Percentiles rank a stretch among this genome's conserved stretches.
These are phyloP conservation scores for Royoungia palumana DNA, from an alignment of 768 basidiomycete genomes.

Conservation along the genomic window DNA sequence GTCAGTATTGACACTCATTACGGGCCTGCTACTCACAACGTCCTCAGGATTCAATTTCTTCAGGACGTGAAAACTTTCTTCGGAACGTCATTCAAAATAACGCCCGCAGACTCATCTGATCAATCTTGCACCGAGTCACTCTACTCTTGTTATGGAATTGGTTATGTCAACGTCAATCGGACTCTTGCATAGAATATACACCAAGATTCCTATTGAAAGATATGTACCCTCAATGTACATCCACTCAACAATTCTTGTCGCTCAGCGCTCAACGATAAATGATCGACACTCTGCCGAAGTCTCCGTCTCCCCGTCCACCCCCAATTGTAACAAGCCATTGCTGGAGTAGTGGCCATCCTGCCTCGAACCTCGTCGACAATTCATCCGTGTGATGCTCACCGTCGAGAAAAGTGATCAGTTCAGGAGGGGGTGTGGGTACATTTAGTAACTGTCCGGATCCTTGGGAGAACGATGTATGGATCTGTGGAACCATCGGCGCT, in stretches of 20 bases:
- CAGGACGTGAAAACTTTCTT: conserved; percentile 80
- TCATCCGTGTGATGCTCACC: conserved; percentile 94
- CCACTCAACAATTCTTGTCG: background rate
- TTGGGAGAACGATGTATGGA: conserved; percentile 24
- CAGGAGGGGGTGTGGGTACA: conserved; percentile 42
- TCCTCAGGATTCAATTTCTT: conserved; percentile 81
- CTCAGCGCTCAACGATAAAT: conserved; percentile 69
- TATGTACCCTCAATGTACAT: background rate
- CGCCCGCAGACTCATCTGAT: conserved; percentile 52
- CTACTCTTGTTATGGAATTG: conserved; percentile 89
- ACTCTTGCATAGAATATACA: conserved; percentile 51
- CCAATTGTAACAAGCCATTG: conserved; percentile 64
- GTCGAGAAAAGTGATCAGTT: conserved; percentile 62
- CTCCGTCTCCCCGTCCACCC: conserved; percentile 56
- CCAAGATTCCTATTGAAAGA: background rate
- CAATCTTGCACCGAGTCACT: conserved; percentile 57
- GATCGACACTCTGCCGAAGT: conserved; percentile 73
- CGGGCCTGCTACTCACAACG: conserved; percentile 3
- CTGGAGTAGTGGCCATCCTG: conserved; percentile 79
- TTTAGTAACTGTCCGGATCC: conserved; percentile 21
- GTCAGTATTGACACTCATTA: conserved; percentile 44
- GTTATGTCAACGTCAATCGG: conserved; percentile 86
- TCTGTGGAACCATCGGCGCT: conserved; percentile 40
- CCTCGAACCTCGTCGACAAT: conserved; percentile 75
- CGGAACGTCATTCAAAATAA: conserved; percentile 91